phyloP scores from a whole-genome alignment of 2,329 filamentous ascomycete genomes.

The Didymella segeticola region DNA sequence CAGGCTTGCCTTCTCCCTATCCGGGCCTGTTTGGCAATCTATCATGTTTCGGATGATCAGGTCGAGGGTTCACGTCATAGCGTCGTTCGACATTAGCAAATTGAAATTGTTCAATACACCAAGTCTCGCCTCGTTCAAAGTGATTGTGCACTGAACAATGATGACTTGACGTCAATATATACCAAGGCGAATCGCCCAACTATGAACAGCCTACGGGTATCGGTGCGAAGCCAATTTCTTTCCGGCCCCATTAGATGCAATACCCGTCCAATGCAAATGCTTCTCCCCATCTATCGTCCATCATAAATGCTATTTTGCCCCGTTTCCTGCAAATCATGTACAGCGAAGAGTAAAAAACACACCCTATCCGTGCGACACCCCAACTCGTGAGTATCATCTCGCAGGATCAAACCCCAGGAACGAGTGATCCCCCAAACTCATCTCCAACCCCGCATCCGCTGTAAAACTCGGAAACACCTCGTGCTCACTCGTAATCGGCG shows the following conservation, averaged over 20 bases:
- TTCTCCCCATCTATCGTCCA: too few relatives aligned
- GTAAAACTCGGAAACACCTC: conserved; percentile 26
- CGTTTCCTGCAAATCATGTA: conserved; percentile 1
- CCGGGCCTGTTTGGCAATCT: too few relatives aligned
- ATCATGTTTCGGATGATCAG: too few relatives aligned
- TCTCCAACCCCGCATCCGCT: conserved; percentile 4
- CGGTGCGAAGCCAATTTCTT: neutral
- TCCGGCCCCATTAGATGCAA: neutral
- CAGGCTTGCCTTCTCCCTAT: too few relatives aligned
- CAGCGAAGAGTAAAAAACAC: neutral
- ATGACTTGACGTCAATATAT: too few relatives aligned
- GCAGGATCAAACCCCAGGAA: conserved; percentile 21
- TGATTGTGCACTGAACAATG: too few relatives aligned
- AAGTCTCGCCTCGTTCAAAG: too few relatives aligned
- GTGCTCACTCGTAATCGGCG: conserved; percentile 21
- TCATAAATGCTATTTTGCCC: neutral
- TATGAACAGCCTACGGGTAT: conserved; percentile 1
- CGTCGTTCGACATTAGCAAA: too few relatives aligned
- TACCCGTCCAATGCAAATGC: neutral
- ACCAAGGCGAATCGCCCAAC: neutral
- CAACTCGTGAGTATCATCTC: neutral
- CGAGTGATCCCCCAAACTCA: conserved; percentile 19
- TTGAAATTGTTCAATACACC: too few relatives aligned
- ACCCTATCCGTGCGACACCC: neutral
- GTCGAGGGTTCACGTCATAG: too few relatives aligned